phyloP scores from a whole-genome alignment of 108 stramenopile species.

The Stephanodiscus triporus region DNA sequence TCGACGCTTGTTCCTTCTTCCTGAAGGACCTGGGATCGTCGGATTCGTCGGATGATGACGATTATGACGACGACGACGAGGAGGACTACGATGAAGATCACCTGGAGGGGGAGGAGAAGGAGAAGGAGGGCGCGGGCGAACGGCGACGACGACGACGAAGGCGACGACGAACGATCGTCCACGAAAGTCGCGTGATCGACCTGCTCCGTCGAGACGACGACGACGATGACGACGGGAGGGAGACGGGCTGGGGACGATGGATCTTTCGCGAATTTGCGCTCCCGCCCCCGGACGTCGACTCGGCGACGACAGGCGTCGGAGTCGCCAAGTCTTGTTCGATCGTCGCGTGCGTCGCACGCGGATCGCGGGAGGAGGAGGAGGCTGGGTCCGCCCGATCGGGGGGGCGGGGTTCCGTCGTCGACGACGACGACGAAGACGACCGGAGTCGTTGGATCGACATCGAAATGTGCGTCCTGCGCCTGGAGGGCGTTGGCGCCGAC shows the following conservation, averaged over 20 bases:
- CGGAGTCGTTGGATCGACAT: slow-evolving; percentile 34
- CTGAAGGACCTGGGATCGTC: slow-evolving; percentile 60
- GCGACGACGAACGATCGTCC: neutral
- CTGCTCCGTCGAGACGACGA: slow-evolving; percentile 1
- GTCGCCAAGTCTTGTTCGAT: no score
- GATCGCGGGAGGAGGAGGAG: neutral
- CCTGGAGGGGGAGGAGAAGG: neutral
- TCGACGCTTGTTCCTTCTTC: slow-evolving; percentile 59
- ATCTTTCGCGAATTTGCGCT: neutral
- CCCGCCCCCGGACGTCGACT: neutral
- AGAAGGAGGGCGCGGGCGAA: neutral
- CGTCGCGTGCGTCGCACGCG: slow-evolving; percentile 33
- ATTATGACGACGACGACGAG: slow-evolving; percentile 1
- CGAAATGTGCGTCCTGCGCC: slow-evolving; percentile 64
- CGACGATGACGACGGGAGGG: slow-evolving; percentile 6
- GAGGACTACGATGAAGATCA: slow-evolving; percentile 6
- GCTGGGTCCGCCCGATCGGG: neutral
- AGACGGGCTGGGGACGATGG: neutral
- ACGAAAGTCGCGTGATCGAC: neutral
- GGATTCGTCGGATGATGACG: slow-evolving; percentile 23
- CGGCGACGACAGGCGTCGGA: neutral
- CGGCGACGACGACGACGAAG: neutral
- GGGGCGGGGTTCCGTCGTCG: no score
- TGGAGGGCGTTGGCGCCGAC: slow-evolving; percentile 61
- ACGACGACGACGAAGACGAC: neutral